Percentiles rank a stretch among this genome's conserved stretches.
Conservation (phyloP, 2,329 filamentous ascomycete genomes). For the Amauroascus niger region DNA sequence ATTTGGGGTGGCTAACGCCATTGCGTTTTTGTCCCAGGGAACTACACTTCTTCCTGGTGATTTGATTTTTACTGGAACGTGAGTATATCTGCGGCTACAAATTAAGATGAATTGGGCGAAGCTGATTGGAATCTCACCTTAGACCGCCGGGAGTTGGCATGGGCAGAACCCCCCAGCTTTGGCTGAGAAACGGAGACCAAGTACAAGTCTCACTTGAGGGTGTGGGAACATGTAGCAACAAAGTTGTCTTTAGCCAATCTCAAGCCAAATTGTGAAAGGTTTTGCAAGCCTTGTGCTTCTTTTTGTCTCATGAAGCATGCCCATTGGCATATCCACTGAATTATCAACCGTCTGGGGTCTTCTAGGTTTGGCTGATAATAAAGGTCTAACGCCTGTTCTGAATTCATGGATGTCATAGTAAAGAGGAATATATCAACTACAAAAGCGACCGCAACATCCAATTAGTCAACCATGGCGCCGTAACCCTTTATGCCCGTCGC, state of each 20-base stretch:
- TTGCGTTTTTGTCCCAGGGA: constrained; percentile 40
- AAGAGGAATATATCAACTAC: background rate
- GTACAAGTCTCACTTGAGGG: constrained; percentile 59
- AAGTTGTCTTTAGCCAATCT: constrained; percentile 35
- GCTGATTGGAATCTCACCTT: constrained; percentile 29
- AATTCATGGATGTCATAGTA: background rate
- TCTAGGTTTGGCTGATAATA: background rate
- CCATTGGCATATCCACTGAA: background rate
- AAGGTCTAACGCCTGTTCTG: background rate
- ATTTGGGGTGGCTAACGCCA: constrained; percentile 39
- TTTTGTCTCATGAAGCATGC: background rate
- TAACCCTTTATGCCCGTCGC: constrained; percentile 92
- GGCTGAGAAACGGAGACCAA: constrained; percentile 60
- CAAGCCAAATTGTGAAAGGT: constrained; percentile 29
- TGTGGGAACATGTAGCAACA: constrained; percentile 49
- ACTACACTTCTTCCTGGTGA: constrained; percentile 35
- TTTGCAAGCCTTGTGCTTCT: background rate
- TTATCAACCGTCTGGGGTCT: background rate
- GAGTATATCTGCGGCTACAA: constrained; percentile 21
- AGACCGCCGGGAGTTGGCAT: constrained; percentile 62
- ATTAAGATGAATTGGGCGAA: too few species aligned
- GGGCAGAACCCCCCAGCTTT: constrained; percentile 56
- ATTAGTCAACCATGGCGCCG: constrained; percentile 62
- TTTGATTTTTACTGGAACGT: constrained; percentile 39
- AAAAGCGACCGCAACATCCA: background rate